Base-by-base conservation (phyloP, 2,329 filamentous ascomycete genomes). In the Aaosphaeria pasadenensis region DNA sequence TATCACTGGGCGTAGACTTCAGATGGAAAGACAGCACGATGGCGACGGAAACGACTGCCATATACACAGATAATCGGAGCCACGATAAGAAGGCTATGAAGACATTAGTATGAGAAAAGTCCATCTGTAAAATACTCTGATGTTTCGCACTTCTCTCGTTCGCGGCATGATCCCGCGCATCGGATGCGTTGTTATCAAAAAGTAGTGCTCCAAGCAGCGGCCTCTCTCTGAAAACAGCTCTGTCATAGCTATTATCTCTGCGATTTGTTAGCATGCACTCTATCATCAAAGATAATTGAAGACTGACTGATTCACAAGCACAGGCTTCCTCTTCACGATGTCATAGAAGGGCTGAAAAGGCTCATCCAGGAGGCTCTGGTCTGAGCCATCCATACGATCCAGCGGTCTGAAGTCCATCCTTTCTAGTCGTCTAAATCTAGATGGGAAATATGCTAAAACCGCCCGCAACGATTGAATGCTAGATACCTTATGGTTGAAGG, bases 1-100 rank as follows among this genome's bases (percentile, higher is more conserved):
- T 40, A 6, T 74, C 64, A 0, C 84, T 82, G 0, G 94, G 89
- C 59, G 85, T 73, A 13, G 77, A 77, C 63, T 91, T 91, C 43
- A 99, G 79, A 64, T 99, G 92, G 69, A 99, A 99, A 11, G 89
- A 95, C 44, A 96, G 79, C 7, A 95, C 85, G 57, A 99, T 96
- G 44, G 94, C 92, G 31, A 95, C 82, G 30, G 89, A 84, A 6
- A 97, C 90, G 44, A 99, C 78, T 55, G 90, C 85, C 81, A 97
- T 91, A 74, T 96, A 96, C 59, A 96, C 83, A 31, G 88, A 86
- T 2, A 97, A 81, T 4, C 91, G 85, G 17, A 97, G 83, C 80
- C 94, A 96, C 2, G 92, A 94, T 30, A 97, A 85, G 65, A 96
- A 96, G 0, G 83, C 73, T 76, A 47, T 24, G 17, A 0, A 4